Evolutionary conservation across 164 flowering plant genomes (phyloP), one percentile per base, ranked within the genome.

Genomic region (Macadamia integrifolia): DNA sequence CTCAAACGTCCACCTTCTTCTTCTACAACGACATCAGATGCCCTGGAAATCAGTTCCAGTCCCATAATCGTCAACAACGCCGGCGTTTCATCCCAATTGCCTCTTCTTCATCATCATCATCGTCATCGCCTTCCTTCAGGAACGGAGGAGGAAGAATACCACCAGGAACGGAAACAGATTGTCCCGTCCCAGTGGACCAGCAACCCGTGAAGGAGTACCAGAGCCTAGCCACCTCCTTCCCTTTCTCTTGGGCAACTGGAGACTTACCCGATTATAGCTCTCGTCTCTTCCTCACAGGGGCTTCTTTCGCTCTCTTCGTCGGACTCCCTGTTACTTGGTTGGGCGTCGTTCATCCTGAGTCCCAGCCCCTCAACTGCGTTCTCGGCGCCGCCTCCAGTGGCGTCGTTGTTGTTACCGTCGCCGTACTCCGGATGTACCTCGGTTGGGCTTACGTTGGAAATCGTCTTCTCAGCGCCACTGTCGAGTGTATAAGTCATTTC

Each of bases 361-460:
- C 70, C 1, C 90, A 89, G 71, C 94, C 88, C 23, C 40, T 82
- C 65, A 83, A 67, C 74, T 75, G 77, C 32, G 66, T 76, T 7
- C 57, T 89, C 46, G 86, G 80, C 10, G 88, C 93, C 0, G 82
- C 72, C 64, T 85, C 93, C 1, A 84, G 88, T 74, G 98, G 98
- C 64, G 14, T 89, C 14, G 61, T 87, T 61, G 83, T 81, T 17
- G 88, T 81, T 9, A 91, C 91, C 1, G 71, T 91, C 23, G 91
- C 85, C 40, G 97, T 90, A 56, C 78, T 94, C 48, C 87, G 92
- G 80, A 90, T 94, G 90, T 94, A 94, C 73, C 79, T 94, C 62
- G 97, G 95, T 40, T 94, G 97, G 97, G 95, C 97, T 67, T 94
- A 94, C 72, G 95, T 91, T 3, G 98, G 98, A 14, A 94, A 94